Evolutionary conservation across 2,329 filamentous ascomycete genomes (phyloP), one percentile per base, ranked within the genome.

Genomic region (Fusarium kyushuense): DNA sequence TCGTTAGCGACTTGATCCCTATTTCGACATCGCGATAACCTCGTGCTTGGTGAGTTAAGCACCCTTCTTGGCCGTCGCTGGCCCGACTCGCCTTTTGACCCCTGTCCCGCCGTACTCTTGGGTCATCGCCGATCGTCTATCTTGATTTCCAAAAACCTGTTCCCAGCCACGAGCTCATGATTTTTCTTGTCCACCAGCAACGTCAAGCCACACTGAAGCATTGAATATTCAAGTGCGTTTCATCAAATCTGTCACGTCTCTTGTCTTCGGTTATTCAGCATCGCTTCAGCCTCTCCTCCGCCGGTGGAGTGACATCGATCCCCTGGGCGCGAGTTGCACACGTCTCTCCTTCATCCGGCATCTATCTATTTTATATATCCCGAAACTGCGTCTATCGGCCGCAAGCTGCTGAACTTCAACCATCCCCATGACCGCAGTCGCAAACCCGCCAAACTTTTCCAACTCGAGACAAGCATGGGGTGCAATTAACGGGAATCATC

Each of bases 391-490:
- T 69, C 54, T 58, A 67, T 73, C 71, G 60, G 69, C 63, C 53
- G 55, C 54, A 56, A 38, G 45, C 58, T 56, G 61, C 65, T 69
- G 65, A 76, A 54, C 35, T 23, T 54, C 33, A 54, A 58, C 65
- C 63, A 76, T 78, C 82, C 82, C 78, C 81, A 91, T 90, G 89
- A 90, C 88, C 80, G 89, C 89, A 76, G 88, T 91, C 76, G 88
- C 88, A 69, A 89, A 84, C 72, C 87, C 87, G 72, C 87, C 87
- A 77, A 87, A 83, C 77, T 89, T 90, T 76, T 81, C 85, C 76
- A 84, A 88, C 76, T 89, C 86, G 76, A 84, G 88, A 79, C 84
- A 87, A 84, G 84, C 82, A 89, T 90, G 88, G 88, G 83, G 85
- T 32, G 75, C 76, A 77, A 83, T 86, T 87, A 89, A 84, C 80